Evolutionary conservation across 2,329 filamentous ascomycete genomes (phyloP).

Genomic region (Dryadomyces sulphureus): DNA sequence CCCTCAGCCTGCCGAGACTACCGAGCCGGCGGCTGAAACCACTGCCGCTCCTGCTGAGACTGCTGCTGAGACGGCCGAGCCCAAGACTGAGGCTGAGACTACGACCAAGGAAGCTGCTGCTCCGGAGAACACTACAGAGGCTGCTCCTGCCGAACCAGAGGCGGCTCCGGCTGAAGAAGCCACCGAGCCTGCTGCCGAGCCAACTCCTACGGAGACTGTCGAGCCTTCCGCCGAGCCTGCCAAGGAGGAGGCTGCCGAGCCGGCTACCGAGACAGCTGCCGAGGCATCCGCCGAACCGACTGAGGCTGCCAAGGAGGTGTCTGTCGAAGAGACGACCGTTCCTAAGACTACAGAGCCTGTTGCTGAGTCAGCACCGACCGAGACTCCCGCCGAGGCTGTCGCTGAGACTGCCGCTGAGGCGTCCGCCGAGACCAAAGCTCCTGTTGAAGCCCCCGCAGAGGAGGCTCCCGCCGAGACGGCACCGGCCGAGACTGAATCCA

Average conservation of each 20-base stretch:
- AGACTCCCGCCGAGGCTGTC: not conserved
- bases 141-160: not conserved
- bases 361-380: slow-evolving; percentile 1
- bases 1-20: not conserved
- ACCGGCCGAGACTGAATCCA: not conserved
- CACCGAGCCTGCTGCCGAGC: not conserved
- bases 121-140: not conserved
- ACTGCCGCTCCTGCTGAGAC: not conserved
- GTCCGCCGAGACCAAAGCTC: not conserved
- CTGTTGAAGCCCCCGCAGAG: not conserved
- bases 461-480: not conserved
- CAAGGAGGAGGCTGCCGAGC: not conserved
- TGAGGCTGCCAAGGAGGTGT: not conserved
- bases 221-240: slow-evolving; percentile 1
- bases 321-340: too few relatives aligned
- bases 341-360: too few relatives aligned
- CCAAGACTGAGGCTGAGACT: slow-evolving; percentile 1
- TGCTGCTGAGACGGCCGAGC: not conserved
- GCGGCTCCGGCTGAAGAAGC: too few relatives aligned
- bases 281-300: not conserved
- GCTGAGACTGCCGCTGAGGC: not conserved
- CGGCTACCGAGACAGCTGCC: not conserved
- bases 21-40: not conserved
- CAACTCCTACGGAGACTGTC: not conserved
- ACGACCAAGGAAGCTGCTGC: not conserved